Base-by-base conservation (phyloP, 176 grass and related monocot species). In the Eleusine coracana region DNA sequence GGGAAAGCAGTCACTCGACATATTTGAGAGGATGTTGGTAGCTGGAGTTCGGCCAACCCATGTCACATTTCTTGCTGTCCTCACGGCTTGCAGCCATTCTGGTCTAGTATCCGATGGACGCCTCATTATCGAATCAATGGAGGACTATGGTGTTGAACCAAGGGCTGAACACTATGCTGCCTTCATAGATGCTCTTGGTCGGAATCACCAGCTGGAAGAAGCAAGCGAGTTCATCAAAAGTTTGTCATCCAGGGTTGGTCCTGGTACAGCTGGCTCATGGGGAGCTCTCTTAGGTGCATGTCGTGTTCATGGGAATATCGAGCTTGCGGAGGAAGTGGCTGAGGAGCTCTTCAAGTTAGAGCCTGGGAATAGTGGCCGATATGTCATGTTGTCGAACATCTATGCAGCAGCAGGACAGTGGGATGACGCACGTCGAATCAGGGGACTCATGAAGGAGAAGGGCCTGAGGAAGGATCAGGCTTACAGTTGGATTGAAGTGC, bases 401-500 rank as follows among this genome's bases (percentile, higher is more conserved):
- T 95, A 95, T 63, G 75, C 90, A 69, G 87, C 85, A 4, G 85
- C 93, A 69, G 90, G 93, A 27, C 75, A 78, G 60, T 95, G 93
- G 93, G 90, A 86, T 29, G 59, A 95, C 66, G 87, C 83, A 18
- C 75, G 88, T 55, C 75, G 75, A 66, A 52, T 95, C 68, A 88
- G 90, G 50, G 38, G 55, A 14, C 80, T 88, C 45, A 95, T 95
- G 93, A 92, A 88, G 66, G 71, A 76, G 64, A 95, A 88, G 68
- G 90, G 90, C n/a, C 62, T 95, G 62, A 78, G 25, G 76, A 92
- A 95, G 90, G 85, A 84, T 46, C 90, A 87, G 75, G 93, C 87
- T 78, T 92, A 76, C 52, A 92, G 93, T 84, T 95, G 93, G 93
- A 83, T 95, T 1, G 90, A 95, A 80, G 82, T 95, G 85, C 86